phyloP scores from a whole-genome alignment of 306 rosid genomes.

The Crotalaria pallida region DNA sequence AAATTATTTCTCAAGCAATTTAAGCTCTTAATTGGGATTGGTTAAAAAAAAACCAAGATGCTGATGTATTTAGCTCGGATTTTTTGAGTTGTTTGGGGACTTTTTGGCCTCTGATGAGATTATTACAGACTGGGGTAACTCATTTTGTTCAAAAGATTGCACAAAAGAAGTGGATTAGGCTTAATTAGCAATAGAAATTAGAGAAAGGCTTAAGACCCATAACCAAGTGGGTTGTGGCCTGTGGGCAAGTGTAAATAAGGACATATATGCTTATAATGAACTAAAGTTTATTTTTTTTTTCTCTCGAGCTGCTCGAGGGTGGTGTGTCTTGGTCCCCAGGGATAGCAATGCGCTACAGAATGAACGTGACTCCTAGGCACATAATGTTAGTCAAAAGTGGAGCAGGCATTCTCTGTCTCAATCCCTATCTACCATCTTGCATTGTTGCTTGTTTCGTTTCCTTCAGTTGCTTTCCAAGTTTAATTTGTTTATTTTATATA shows the following conservation, averaged over 20 bases:
- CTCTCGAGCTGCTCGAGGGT: constrained; percentile 23
- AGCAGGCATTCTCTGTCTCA: constrained; percentile 13
- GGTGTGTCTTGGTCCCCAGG: constrained; percentile 19
- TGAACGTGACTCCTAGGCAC: constrained; percentile 22
- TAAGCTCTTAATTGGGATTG: too few relatives aligned
- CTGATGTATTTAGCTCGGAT: not conserved
- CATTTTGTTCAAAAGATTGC: not conserved
- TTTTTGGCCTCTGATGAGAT: not conserved
- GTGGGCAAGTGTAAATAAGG: not conserved
- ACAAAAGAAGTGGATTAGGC: not conserved
- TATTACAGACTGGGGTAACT: not conserved
- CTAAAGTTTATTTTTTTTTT: not conserved
- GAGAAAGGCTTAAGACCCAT: not conserved
- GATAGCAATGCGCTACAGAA: not conserved
- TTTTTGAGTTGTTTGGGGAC: not conserved
- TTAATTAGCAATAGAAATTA: not conserved
- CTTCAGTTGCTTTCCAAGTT: constrained; percentile 21
- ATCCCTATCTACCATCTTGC: not conserved
- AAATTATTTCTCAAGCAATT: too few relatives aligned
- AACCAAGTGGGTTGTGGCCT: not conserved
- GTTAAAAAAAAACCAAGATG: too few relatives aligned
- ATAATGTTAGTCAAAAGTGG: constrained; percentile 12
- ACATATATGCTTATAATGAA: not conserved
- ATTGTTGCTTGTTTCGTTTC: constrained; percentile 9
- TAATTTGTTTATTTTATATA: too few relatives aligned